Conservation (phyloP, 176 grass and related monocot genomes). For the Chloris gayana region DNA sequence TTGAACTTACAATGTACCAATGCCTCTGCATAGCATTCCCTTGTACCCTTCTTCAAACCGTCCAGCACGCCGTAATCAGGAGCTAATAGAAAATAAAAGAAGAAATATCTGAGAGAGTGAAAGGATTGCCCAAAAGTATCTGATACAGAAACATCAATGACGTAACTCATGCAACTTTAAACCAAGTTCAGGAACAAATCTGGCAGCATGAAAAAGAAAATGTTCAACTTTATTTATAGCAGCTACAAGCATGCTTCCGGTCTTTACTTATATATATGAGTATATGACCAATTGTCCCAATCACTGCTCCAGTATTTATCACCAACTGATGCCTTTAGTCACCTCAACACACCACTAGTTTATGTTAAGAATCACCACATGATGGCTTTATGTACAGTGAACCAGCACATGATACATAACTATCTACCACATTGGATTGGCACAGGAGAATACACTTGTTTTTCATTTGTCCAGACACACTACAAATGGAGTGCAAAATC, state of each 20-base stretch:
- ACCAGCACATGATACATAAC: background rate
- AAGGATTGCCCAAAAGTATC: constrained; percentile 27
- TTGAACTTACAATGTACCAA: constrained; percentile 41
- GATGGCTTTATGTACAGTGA: no score
- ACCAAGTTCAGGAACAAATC: background rate
- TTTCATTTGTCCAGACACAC: background rate
- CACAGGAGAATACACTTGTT: background rate
- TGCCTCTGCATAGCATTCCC: constrained; percentile 33
- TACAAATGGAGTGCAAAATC: background rate
- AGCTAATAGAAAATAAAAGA: constrained; percentile 22
- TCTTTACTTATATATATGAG: constrained; percentile 5
- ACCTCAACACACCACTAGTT: background rate
- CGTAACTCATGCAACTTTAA: constrained; percentile 8
- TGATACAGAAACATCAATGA: background rate
- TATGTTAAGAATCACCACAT: background rate
- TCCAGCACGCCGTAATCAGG: constrained; percentile 41
- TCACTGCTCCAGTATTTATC: background rate
- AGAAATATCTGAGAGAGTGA: constrained; percentile 25
- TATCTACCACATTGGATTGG: constrained; percentile 7
- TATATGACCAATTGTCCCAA: background rate
- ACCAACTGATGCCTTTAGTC: background rate
- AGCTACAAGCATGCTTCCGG: background rate
- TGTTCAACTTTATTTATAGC: constrained; percentile 6
- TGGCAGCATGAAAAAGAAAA: background rate
- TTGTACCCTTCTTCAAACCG: constrained; percentile 25